Base-by-base conservation (phyloP, 495 filamentous ascomycete species). In the Neurospora pannonica region DNA sequence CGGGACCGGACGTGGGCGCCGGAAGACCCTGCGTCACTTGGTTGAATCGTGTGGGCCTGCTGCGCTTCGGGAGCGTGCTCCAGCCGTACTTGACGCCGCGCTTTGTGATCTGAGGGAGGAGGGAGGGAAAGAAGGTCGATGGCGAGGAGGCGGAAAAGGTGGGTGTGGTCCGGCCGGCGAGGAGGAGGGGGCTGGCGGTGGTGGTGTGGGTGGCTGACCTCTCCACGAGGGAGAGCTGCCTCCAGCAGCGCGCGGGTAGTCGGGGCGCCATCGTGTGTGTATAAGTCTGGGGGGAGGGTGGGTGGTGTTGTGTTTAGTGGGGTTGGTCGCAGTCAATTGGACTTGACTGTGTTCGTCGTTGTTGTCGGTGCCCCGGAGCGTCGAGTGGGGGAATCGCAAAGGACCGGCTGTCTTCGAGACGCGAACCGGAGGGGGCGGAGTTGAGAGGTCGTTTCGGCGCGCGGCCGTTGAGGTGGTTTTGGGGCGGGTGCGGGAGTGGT, bases 1-100 rank as follows among this genome's bases (percentile, higher is more conserved):
- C 89, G 13, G 92, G 88, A 7, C 93, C 93, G 13, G 91, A 88
- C 39, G 89, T 89, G 38, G 93, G 90, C 21, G 88, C 81, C 0
- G 87, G 87, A 6, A 89, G 79, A 54, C 86, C 87, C 0, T 85
- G 77, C 10, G 80, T 82, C 8, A 78, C 73, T 74, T 87, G 86
- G 82, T 88, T 88, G 85, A 87, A 89, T 24, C 85, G 84, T n/a
- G 72, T 77, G 5, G 84, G 84, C 48, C 76, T 80, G 54, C 73
- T 28, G 31, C 46, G 70, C 24, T 83, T 83, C 62, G 83, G 78
- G 19, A 82, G 82, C 0, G 87, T 89, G 36, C 78, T 81, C 87
- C 87, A 89, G 74, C 87, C 87, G 78, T 86, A 85, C 71, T 86
- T 86, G 78, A 87, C 85, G 73, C 85, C 83, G 75, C 87, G 85